Base-by-base conservation (phyloP, 768 basidiomycete genomes). In the Xerocomus potaroensis region DNA sequence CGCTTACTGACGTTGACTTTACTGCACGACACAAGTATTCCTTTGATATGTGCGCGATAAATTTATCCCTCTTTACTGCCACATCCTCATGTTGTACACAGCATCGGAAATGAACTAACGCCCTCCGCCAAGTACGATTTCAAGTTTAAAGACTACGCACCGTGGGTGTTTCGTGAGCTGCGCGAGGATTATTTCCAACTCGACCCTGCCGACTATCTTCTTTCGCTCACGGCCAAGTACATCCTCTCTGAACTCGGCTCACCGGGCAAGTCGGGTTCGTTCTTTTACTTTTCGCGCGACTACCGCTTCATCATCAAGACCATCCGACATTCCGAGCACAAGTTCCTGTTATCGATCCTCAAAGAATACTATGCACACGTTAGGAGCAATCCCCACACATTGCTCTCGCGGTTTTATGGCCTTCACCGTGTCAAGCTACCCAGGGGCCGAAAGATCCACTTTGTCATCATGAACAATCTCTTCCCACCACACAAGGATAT, bases 281-380 rank as follows among this genome's bases (percentile, higher is more conserved):
- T 99, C 72, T 99, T 99, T 75, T 99, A 98, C 70, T 98, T 97
- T 66, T 96, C 93, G 6, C 79, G 93, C 33, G 95, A 99, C 72
- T 99, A 98, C 62, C 87, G 95, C 3, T 99, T 96, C 74, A 99
- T 99, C 72, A 98, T 99, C 81, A 99, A 99, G 71, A 99, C 95
- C 15, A 97, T 99, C 51, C 89, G 83, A 12, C 91, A 93, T 59
- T 77, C 81, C 29, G 96, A 99, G 63, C 93, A 96, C 75, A 89
- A 91, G 65, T 98, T 94, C 67, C 76, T 99, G 1, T 78, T 93
- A 19, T 75, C 74, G 9, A 89, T 97, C 54, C 78, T 99, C 39
- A 81, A 79, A 57, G 68, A 81, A 36, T 98, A 98, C 66, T 81
- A 95, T 64, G 72, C 75, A 15, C 92, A 98, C 60, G 80, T 98